A percentile compares a stretch with the other conserved stretches of the same genome.
phyloP scores from a whole-genome alignment of 2,329 filamentous ascomycete species.

The Ciborinia camelliae region DNA sequence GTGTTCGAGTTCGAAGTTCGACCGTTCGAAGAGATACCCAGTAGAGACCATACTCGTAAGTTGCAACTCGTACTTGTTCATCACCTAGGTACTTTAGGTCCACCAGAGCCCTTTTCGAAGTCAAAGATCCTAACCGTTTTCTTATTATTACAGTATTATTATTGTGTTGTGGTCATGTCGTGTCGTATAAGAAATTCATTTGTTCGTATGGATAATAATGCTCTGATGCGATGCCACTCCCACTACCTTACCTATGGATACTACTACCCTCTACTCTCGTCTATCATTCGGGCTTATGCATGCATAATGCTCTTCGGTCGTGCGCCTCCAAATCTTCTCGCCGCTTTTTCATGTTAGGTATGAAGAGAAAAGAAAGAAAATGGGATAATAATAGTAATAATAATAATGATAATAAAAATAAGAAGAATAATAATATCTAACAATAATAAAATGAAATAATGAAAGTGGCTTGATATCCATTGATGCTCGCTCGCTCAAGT shows the following conservation, averaged over 20 bases:
- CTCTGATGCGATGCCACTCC: conserved; percentile 15
- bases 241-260: background rate
- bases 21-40: no score
- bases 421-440: background rate
- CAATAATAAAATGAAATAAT: background rate
- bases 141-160: no score
- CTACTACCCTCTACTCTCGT: background rate
- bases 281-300: conserved; percentile 32
- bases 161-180: no score
- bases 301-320: conserved; percentile 22
- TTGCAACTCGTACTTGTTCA: background rate
- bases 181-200: conserved; percentile 18
- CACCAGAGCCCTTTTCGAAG: background rate
- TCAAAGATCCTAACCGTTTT: conserved; percentile 6
- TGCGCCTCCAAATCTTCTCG: background rate
- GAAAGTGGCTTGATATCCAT: conserved; percentile 7
- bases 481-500: background rate
- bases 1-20: background rate
- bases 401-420: background rate
- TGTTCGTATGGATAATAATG: conserved; percentile 12
- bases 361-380: background rate
- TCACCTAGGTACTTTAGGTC: background rate
- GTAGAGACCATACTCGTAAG: background rate
- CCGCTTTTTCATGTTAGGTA: conserved; percentile 4
- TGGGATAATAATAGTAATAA: background rate